Conservation (phyloP, 2,329 filamentous ascomycete genomes). For the Boeremia exigua region DNA sequence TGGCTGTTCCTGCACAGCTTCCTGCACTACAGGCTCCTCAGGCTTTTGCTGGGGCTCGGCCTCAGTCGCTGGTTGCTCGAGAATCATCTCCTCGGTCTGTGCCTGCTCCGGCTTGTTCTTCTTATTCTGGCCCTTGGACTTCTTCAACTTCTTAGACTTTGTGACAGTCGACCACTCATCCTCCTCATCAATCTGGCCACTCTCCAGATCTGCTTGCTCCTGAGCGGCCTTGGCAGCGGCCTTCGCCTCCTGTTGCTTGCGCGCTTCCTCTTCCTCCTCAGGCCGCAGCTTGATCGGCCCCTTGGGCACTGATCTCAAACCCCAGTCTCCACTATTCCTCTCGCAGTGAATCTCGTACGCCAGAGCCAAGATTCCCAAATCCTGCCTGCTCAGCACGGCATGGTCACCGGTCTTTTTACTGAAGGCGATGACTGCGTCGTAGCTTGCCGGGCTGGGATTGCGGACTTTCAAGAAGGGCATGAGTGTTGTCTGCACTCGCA, state of each 20-base stretch:
- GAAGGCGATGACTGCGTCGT: constrained; percentile 83
- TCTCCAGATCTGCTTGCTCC: constrained; percentile 14
- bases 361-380: constrained; percentile 87
- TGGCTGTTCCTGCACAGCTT: constrained; percentile 7
- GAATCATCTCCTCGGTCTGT: background rate
- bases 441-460: constrained; percentile 74
- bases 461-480: constrained; percentile 83
- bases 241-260: constrained; percentile 25
- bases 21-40: constrained; percentile 15
- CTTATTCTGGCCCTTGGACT: constrained; percentile 17
- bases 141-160: constrained; percentile 19
- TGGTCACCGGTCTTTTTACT: constrained; percentile 88
- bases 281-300: constrained; percentile 73
- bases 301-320: constrained; percentile 76
- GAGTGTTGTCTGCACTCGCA: constrained; percentile 82
- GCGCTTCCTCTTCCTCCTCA: constrained; percentile 30
- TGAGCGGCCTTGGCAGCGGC: constrained; percentile 14
- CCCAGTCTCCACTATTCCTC: constrained; percentile 86
- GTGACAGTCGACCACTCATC: constrained; percentile 19
- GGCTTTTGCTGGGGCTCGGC: constrained; percentile 17
- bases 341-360: constrained; percentile 96
- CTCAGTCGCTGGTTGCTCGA: constrained; percentile 13
- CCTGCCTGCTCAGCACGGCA: constrained; percentile 83
- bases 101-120: constrained; percentile 7
- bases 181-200: constrained; percentile 7